Conservation (phyloP, 2,329 filamentous ascomycete species). For the Aspergillus udagawae region DNA sequence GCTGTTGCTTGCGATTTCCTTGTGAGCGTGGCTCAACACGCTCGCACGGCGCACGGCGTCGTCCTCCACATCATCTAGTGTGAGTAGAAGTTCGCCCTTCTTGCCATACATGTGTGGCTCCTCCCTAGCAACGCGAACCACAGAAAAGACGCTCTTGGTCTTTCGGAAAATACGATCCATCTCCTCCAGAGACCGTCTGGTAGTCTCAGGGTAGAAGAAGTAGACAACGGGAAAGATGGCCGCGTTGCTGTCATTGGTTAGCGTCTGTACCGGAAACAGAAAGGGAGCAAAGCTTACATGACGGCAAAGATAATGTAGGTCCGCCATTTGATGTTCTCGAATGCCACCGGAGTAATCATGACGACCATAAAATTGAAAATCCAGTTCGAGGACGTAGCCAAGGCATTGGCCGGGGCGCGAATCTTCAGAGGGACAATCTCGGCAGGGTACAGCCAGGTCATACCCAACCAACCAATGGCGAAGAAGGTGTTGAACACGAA, state of each 20-base stretch:
- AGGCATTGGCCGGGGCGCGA: slow-evolving; percentile 60
- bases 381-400: slow-evolving; percentile 61
- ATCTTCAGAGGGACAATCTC: slow-evolving; percentile 55
- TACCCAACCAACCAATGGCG: slow-evolving; percentile 60
- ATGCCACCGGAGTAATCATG: slow-evolving; percentile 61
- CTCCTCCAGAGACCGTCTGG: slow-evolving; percentile 60
- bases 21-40: slow-evolving; percentile 17
- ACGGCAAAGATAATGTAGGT: slow-evolving; percentile 57
- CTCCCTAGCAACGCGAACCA: slow-evolving; percentile 48
- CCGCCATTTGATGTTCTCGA: slow-evolving; percentile 52
- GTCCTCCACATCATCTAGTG: slow-evolving; percentile 46
- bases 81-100: slow-evolving; percentile 54
- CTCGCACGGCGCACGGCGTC: slow-evolving; percentile 34
- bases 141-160: slow-evolving; percentile 46
- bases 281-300: slow-evolving; percentile 36
- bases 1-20: slow-evolving; percentile 12
- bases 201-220: slow-evolving; percentile 61
- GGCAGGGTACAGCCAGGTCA: slow-evolving; percentile 54
- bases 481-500: slow-evolving; percentile 68
- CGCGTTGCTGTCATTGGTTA: slow-evolving; percentile 41
- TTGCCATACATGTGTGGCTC: slow-evolving; percentile 56
- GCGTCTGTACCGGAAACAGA: neutral
- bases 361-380: slow-evolving; percentile 63
- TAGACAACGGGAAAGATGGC: slow-evolving; percentile 55
- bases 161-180: slow-evolving; percentile 66